Conservation (phyloP, 805 yeast species). For the Candida insectalens region DNA sequence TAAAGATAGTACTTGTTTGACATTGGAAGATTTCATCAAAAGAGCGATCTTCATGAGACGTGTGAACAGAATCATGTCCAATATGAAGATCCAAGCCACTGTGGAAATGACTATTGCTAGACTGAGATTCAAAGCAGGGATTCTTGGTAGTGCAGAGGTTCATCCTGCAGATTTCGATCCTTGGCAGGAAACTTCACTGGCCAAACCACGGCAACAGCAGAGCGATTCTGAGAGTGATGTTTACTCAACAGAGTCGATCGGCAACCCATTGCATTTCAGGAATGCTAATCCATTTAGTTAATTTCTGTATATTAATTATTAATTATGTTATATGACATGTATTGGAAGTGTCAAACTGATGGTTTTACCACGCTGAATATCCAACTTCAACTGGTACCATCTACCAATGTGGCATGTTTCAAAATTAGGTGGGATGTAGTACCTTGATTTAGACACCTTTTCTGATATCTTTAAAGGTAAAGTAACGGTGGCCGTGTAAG, state of each 20-base stretch:
- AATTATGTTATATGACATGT: too few species aligned
- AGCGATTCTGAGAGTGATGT: background rate
- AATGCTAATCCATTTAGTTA: too few species aligned
- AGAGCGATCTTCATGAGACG: slow-evolving; percentile 48
- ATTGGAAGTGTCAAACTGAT: too few species aligned
- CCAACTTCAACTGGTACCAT: slow-evolving; percentile 7
- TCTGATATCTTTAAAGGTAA: slow-evolving; percentile 4
- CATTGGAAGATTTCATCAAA: slow-evolving; percentile 61
- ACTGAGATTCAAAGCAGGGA: slow-evolving; percentile 29
- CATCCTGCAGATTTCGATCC: slow-evolving; percentile 2
- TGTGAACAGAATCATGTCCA: slow-evolving; percentile 37
- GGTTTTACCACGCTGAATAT: too few species aligned
- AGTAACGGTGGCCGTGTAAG: slow-evolving; percentile 4
- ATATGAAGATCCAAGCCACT: slow-evolving; percentile 34
- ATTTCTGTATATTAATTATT: too few species aligned
- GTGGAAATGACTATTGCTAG: slow-evolving; percentile 38
- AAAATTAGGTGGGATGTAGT: slow-evolving; percentile 9
- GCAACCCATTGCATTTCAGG: background rate
- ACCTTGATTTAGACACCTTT: slow-evolving; percentile 2
- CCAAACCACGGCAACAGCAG: background rate
- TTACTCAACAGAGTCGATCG: background rate
- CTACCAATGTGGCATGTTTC: slow-evolving; percentile 10
- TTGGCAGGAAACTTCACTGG: slow-evolving; percentile 3
- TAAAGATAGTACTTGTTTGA: slow-evolving; percentile 68
- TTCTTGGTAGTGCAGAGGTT: background rate